Conservation (phyloP, 2,329 filamentous ascomycete genomes). For the Macrophomina tecta region DNA sequence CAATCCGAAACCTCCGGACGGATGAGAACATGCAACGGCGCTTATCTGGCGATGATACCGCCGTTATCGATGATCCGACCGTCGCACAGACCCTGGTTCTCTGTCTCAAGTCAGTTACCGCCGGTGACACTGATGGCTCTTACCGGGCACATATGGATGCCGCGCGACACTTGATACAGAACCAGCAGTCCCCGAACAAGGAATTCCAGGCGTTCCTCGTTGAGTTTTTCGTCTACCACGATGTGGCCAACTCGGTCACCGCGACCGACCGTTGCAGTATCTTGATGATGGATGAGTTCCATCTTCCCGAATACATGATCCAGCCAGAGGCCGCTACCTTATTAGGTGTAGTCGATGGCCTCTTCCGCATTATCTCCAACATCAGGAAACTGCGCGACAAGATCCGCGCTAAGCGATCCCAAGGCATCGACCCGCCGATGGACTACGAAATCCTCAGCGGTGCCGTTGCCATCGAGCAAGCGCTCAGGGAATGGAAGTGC, state of each 20-base stretch:
- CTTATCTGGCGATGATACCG: conserved; percentile 46
- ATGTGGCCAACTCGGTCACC: conserved; percentile 64
- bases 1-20: conserved; percentile 46
- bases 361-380: conserved; percentile 78
- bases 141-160: conserved; percentile 81
- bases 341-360: conserved; percentile 80
- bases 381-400: conserved; percentile 79
- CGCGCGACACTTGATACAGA: conserved; percentile 73
- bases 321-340: conserved; percentile 65
- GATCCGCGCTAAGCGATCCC: conserved; percentile 70
- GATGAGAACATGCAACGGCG: conserved; percentile 36
- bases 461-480: conserved; percentile 76
- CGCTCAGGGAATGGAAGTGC: conserved; percentile 76
- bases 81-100: conserved; percentile 66
- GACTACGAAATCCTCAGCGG: conserved; percentile 75
- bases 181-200: conserved; percentile 64
- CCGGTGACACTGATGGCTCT: conserved; percentile 68
- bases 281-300: conserved; percentile 60
- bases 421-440: conserved; percentile 69
- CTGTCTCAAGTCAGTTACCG: conserved; percentile 64
- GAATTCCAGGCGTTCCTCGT: conserved; percentile 74
- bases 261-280: conserved; percentile 59
- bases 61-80: conserved; percentile 62
- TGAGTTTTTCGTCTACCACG: conserved; percentile 85
- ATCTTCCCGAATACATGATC: conserved; percentile 60